Conservation (phyloP, 2,329 filamentous ascomycete genomes). For the Neophaeococcomyces aloes region DNA sequence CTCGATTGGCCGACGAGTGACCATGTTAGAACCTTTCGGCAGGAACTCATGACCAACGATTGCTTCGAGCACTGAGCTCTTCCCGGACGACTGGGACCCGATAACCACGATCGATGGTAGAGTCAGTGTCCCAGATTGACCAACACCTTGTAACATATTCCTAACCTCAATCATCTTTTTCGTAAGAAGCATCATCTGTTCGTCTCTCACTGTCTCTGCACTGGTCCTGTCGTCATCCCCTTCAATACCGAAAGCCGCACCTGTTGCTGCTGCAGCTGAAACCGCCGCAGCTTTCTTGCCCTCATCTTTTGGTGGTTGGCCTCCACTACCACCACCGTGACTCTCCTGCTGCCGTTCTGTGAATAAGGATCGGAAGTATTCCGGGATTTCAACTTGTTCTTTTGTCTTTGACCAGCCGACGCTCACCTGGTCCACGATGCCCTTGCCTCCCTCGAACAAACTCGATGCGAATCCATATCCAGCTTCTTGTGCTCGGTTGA, state of each 20-base stretch:
- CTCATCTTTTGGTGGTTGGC: slow-evolving; percentile 6
- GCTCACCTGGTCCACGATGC: slow-evolving; percentile 66
- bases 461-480: slow-evolving; percentile 58
- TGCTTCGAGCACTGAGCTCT: slow-evolving; percentile 91
- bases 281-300: slow-evolving; percentile 45
- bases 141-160: slow-evolving; percentile 79
- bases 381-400: slow-evolving; percentile 58
- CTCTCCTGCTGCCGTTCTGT: slow-evolving; percentile 45
- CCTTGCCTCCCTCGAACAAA: slow-evolving; percentile 61
- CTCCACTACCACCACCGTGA: slow-evolving; percentile 32
- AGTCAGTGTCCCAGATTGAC: slow-evolving; percentile 77
- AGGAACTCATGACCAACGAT: slow-evolving; percentile 97
- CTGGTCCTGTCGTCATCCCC: slow-evolving; percentile 52
- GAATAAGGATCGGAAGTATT: slow-evolving; percentile 71
- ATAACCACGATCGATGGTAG: slow-evolving; percentile 98
- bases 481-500: slow-evolving; percentile 61
- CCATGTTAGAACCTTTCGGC: slow-evolving; percentile 98
- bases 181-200: slow-evolving; percentile 98
- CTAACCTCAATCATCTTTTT: slow-evolving; percentile 99
- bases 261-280: slow-evolving; percentile 59
- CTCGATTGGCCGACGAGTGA: slow-evolving; percentile 89
- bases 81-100: slow-evolving; percentile 93
- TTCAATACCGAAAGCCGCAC: slow-evolving; percentile 68
- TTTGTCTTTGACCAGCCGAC: slow-evolving; percentile 76
- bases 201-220: slow-evolving; percentile 66